These are phyloP conservation scores for Microbotryomycetes sp. DNA, from an alignment of 1,284 basidiomycete species.

Conservation along the genomic window DNA sequence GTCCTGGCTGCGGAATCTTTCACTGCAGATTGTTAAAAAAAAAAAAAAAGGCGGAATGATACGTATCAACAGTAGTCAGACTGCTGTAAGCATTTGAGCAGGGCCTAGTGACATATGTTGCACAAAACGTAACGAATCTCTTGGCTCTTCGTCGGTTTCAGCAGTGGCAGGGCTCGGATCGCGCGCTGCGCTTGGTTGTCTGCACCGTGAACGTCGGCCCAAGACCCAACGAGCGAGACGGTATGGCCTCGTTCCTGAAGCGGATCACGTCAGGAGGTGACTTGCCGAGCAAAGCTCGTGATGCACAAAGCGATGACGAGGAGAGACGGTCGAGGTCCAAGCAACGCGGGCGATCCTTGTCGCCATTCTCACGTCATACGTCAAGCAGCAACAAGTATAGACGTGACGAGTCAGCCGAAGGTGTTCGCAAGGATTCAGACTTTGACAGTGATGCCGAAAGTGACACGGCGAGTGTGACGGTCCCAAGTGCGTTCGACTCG, in stretches of 20 bases:
- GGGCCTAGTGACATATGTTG: too few species aligned
- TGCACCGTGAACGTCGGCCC: too few species aligned
- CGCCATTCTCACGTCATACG: constrained; percentile 13
- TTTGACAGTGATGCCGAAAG: constrained; percentile 26
- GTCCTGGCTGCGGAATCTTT: too few species aligned
- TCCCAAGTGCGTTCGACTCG: constrained; percentile 6
- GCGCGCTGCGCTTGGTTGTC: too few species aligned
- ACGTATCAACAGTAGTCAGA: too few species aligned
- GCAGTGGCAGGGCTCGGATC: not conserved
- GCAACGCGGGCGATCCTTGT: constrained; percentile 17
- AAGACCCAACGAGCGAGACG: too few species aligned
- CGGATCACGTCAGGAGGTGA: not conserved
- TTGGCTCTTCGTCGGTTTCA: not conserved
- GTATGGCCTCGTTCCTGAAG: not conserved
- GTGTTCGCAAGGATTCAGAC: constrained; percentile 17
- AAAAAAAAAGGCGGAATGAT: too few species aligned
- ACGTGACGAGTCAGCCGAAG: constrained; percentile 20
- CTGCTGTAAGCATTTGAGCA: too few species aligned
- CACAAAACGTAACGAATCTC: too few species aligned
- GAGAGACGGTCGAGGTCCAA: constrained; percentile 8
- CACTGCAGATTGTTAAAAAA: too few species aligned
- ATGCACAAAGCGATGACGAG: constrained; percentile 45
- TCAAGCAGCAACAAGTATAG: not conserved
- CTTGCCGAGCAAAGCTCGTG: constrained; percentile 34
- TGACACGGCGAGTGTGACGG: constrained; percentile 2